Evolutionary conservation across 441 rosid species (phyloP).

Genomic region (Melastoma candidum): DNA sequence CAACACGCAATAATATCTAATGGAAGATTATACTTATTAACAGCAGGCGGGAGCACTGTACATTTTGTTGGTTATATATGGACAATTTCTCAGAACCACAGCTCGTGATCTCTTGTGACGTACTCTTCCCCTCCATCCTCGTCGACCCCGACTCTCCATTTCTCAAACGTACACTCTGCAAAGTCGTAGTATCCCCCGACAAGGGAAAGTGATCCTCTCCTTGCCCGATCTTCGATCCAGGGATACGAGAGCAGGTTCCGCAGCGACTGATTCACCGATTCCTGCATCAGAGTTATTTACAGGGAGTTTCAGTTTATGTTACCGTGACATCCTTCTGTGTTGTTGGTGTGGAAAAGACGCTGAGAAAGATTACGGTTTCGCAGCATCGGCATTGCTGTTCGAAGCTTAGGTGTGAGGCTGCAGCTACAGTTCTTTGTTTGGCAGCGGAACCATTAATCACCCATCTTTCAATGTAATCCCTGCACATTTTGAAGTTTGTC

Average conservation of each 20-base stretch:
- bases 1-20: not conserved
- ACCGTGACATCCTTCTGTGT: no score
- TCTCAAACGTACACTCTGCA: slow-evolving; percentile 45
- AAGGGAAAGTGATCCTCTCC: slow-evolving; percentile 28
- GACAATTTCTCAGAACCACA: slow-evolving; percentile 25
- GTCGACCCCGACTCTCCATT: slow-evolving; percentile 42
- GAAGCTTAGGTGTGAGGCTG: slow-evolving; percentile 39
- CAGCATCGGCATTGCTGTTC: slow-evolving; percentile 50
- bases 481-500: slow-evolving; percentile 3
- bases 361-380: slow-evolving; percentile 33
- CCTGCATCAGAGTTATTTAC: slow-evolving; percentile 20
- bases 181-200: slow-evolving; percentile 63
- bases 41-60: not conserved
- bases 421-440: slow-evolving; percentile 33
- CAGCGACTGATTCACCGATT: slow-evolving; percentile 43
- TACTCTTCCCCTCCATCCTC: slow-evolving; percentile 10
- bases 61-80: slow-evolving; percentile 1
- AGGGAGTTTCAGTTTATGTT: not conserved
- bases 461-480: slow-evolving; percentile 45
- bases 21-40: no score
- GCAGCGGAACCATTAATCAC: slow-evolving; percentile 43
- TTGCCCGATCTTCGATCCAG: slow-evolving; percentile 48
- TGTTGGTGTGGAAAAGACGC: not conserved
- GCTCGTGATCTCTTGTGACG: slow-evolving; percentile 19
- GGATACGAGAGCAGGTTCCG: slow-evolving; percentile 50